Percentiles rank a stretch among this genome's conserved stretches.
phyloP scores from a whole-genome alignment of 441 rosid genomes.

The Corymbia calophylla region DNA sequence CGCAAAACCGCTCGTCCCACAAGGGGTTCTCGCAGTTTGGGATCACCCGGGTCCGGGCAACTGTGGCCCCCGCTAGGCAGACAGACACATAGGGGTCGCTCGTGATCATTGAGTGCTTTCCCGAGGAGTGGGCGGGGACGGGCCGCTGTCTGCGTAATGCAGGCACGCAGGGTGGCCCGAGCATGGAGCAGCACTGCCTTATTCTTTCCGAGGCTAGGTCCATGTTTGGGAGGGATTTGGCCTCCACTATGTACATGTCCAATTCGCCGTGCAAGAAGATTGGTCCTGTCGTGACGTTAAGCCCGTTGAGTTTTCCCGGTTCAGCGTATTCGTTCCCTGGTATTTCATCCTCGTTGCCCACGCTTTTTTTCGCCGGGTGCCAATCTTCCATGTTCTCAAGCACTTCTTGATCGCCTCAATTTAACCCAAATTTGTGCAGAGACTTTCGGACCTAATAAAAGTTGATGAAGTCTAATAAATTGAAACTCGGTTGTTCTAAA shows the following conservation, averaged over 20 bases:
- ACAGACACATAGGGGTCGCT: slow-evolving; percentile 78
- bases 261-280: slow-evolving; percentile 54
- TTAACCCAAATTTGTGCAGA: background rate
- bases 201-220: slow-evolving; percentile 56
- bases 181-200: slow-evolving; percentile 39
- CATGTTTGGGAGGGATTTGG: slow-evolving; percentile 74
- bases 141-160: slow-evolving; percentile 6
- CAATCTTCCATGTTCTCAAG: background rate
- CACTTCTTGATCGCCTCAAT: background rate
- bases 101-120: slow-evolving; percentile 38
- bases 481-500: background rate
- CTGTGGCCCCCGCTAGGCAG: slow-evolving; percentile 70
- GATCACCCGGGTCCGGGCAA: slow-evolving; percentile 71
- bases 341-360: background rate
- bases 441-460: background rate
- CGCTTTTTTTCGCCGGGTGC: background rate
- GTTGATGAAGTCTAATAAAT: background rate
- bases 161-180: slow-evolving; percentile 24
- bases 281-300: slow-evolving; percentile 8
- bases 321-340: background rate
- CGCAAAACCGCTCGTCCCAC: slow-evolving; percentile 67
- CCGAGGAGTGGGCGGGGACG: slow-evolving; percentile 8
- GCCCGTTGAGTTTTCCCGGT: background rate
- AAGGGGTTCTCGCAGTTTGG: slow-evolving; percentile 61
- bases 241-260: slow-evolving; percentile 51